A percentile compares a stretch with the other conserved stretches of the same genome.
Evolutionary conservation across 2,329 filamentous ascomycete genomes (phyloP).

Genomic region (Epichloe sibirici): DNA sequence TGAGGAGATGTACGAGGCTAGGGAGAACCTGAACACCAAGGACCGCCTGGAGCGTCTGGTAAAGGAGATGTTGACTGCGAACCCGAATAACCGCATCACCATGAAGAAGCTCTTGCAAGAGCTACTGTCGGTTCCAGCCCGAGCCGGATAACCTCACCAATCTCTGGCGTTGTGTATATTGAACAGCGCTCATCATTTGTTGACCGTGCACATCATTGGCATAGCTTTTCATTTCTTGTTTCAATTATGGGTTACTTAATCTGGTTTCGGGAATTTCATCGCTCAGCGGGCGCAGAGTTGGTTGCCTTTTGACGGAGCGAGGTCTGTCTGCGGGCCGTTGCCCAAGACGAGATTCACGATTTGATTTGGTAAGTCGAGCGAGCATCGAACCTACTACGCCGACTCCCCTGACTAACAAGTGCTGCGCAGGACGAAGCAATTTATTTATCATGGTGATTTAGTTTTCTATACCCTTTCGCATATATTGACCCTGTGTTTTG

Average conservation of each 20-base stretch:
- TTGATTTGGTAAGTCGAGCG: background rate
- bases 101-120: conserved; percentile 39
- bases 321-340: background rate
- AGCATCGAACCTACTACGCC: background rate
- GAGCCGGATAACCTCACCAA: conserved; percentile 1
- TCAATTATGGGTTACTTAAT: too few species aligned
- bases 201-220: background rate
- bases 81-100: conserved; percentile 38
- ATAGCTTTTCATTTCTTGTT: background rate
- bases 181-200: background rate
- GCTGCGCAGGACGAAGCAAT: background rate
- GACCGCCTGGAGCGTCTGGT: conserved; percentile 41
- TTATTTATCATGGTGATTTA: background rate
- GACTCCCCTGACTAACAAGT: background rate
- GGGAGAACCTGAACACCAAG: conserved; percentile 30
- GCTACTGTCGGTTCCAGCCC: conserved; percentile 20
- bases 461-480: conserved; percentile 2
- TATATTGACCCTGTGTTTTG: background rate
- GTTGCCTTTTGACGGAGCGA: background rate
- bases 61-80: conserved; percentile 40
- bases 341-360: background rate
- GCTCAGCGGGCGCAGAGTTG: background rate
- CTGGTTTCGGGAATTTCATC: too few species aligned
- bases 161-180: background rate
- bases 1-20: conserved; percentile 36